Evolutionary conservation across 2,329 filamentous ascomycete species (phyloP).

Genomic region (Macrophomina pseudophaseolina): DNA sequence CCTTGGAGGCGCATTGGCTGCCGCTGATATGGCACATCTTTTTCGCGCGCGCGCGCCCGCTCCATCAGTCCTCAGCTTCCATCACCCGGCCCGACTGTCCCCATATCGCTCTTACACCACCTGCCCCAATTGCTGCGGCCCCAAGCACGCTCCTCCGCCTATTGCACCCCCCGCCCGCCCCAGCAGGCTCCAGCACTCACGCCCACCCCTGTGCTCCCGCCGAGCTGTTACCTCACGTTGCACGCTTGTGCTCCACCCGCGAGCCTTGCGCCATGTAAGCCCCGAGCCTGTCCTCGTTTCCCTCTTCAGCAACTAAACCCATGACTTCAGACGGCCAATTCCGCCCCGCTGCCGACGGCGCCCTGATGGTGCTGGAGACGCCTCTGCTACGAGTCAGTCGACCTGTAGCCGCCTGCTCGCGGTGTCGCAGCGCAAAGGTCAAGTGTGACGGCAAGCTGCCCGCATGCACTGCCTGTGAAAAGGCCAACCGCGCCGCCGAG

Average conservation of each 20-base stretch:
- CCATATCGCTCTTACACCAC: slow-evolving; percentile 11
- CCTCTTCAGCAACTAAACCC: neutral
- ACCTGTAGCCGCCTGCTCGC: slow-evolving; percentile 78
- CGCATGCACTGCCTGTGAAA: slow-evolving; percentile 93
- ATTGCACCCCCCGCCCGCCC: neutral
- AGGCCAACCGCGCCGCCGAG: slow-evolving; percentile 81
- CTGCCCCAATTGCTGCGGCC: slow-evolving; percentile 6
- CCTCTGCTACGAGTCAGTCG: slow-evolving; percentile 75
- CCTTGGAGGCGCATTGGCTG: neutral
- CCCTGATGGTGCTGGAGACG: slow-evolving; percentile 55
- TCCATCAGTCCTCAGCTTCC: neutral
- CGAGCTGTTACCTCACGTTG: neutral
- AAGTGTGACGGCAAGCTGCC: slow-evolving; percentile 98
- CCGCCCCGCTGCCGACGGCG: neutral
- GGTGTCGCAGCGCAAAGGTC: slow-evolving; percentile 90
- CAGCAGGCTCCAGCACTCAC: neutral
- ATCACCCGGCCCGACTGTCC: slow-evolving; percentile 12
- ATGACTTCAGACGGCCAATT: slow-evolving; percentile 2
- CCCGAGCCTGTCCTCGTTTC: neutral
- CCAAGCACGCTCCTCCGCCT: neutral
- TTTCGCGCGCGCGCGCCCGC: neutral
- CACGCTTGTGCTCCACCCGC: slow-evolving; percentile 11
- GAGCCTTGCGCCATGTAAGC: neutral
- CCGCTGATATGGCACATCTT: slow-evolving; percentile 3
- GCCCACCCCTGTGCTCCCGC: slow-evolving; percentile 6